Evolutionary conservation across 2,329 filamentous ascomycete species (phyloP), one percentile per base, ranked within the genome.

Genomic region (Teratosphaeria zuluensis): DNA sequence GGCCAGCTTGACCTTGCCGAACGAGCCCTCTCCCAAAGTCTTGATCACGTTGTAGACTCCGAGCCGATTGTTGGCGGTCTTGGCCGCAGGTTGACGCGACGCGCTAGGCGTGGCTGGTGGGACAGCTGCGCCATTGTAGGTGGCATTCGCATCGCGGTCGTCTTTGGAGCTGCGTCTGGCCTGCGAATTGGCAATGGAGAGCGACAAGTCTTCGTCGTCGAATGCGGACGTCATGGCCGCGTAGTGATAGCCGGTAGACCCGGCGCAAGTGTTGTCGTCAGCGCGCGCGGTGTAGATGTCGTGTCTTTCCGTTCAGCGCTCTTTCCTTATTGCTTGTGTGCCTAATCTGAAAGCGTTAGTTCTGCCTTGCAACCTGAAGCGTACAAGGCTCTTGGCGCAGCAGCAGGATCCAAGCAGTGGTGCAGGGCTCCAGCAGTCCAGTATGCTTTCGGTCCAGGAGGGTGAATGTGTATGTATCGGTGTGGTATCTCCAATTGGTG

Each of bases 1-100:
- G 24, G 94, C 94, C 68, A 99, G 84, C 80, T 97, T 97, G 73
- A 99, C 94, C 78, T 99, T 99, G 68, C 94, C 94, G 73, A 99
- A 99, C 2, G 92, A 96, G 53, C 94, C 94, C 77, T 99, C 94
- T 58, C 94, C 94, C 14, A 99, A 82, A 16, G 92, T 96, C 73
- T 86, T 87, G 66, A 96, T 81, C 59, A 96, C 87, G 68, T 88
- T 89, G 78, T 99, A 99, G 75, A 92, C 89, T 65, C 91, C 91
- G 69, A 97, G 85, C 65, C 92, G 86, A 19, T 57, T 35, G 30
- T 55, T 58, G 53, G 19, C 16, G 14, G 30, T 24, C 56, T 38
- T 30, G 16, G 54, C 16, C 4, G 28, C 31, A 6, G 54, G 54
- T 21, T 38, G 24, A 4, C 28, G 35, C 31, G 54, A 28, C 24